A percentile compares a stretch with the other conserved stretches of the same genome.
phyloP scores from a whole-genome alignment of 2,329 filamentous ascomycete genomes.

The Trichoderma afroharzianum region DNA sequence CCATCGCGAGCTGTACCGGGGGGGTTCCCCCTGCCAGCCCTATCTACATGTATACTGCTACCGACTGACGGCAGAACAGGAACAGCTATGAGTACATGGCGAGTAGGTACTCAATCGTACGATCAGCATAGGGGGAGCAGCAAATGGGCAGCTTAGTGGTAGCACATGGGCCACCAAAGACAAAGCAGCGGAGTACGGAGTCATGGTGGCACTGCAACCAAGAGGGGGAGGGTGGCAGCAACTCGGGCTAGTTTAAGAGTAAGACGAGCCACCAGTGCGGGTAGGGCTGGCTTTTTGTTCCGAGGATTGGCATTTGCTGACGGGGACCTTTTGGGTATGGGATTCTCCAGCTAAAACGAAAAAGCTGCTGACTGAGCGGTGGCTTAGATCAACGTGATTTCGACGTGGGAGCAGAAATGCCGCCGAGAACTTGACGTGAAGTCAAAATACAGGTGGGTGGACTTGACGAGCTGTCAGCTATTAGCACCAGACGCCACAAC shows the following conservation, averaged over 20 bases:
- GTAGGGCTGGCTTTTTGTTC: conserved; percentile 3
- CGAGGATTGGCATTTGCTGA: neutral
- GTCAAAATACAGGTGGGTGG: neutral
- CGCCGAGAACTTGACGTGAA: neutral
- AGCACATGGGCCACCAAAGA: neutral
- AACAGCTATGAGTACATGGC: neutral
- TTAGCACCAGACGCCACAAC: neutral
- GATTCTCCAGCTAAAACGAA: neutral
- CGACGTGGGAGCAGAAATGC: neutral
- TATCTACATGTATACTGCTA: neutral
- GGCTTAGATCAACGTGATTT: neutral
- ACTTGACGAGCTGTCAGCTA: neutral
- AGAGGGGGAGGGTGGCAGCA: neutral
- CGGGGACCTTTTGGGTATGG: neutral
- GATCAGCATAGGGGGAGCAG: neutral
- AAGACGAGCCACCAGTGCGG: conserved; percentile 4
- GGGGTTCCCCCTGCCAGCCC: neutral
- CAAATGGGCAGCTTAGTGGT: neutral
- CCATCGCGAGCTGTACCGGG: neutral
- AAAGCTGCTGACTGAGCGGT: neutral
- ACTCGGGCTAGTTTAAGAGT: neutral
- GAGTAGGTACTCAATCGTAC: neutral
- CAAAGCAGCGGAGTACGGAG: neutral
- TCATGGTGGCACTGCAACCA: neutral
- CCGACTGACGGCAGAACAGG: neutral